Evolutionary conservation across 176 grass and related monocot species (phyloP).

Genomic region (Areca catechu): DNA sequence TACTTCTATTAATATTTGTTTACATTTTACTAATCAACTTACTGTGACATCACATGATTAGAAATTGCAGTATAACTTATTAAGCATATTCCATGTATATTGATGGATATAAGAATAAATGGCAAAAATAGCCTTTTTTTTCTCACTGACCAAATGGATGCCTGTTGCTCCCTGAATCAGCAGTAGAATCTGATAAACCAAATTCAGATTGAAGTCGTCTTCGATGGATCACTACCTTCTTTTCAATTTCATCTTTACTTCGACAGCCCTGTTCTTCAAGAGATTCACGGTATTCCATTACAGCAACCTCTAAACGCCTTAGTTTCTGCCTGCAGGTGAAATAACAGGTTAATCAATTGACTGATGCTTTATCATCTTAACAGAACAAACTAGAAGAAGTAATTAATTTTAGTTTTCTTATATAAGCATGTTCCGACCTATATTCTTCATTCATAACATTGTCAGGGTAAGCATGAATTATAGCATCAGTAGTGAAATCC

Average conservation of each 20-base stretch:
- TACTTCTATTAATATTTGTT: too few relatives aligned
- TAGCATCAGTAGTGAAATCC: conserved; percentile 28
- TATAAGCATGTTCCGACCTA: conserved; percentile 33
- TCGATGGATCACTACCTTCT: conserved; percentile 73
- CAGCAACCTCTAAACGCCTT: conserved; percentile 80
- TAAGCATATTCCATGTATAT: too few relatives aligned
- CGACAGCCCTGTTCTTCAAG: conserved; percentile 82
- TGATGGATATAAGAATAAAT: too few relatives aligned
- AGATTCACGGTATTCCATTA: conserved; percentile 85
- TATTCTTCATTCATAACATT: conserved; percentile 73
- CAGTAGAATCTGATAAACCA: conserved; percentile 59
- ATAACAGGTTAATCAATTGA: conserved; percentile 1
- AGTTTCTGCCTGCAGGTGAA: conserved; percentile 65
- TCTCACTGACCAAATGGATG: conserved; percentile 50
- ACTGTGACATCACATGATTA: too few relatives aligned
- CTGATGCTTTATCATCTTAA: too few relatives aligned
- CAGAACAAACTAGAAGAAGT: too few relatives aligned
- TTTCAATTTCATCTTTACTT: conserved; percentile 73
- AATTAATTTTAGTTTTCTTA: too few relatives aligned
- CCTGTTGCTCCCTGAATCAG: conserved; percentile 42
- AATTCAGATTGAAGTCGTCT: conserved; percentile 70
- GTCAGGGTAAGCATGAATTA: conserved; percentile 35
- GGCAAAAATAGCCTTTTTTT: neutral
- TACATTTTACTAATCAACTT: too few relatives aligned
- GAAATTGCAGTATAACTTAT: too few relatives aligned